Evolutionary conservation across 768 basidiomycete species (phyloP).

Genomic region (Austroboletus eburneus): DNA sequence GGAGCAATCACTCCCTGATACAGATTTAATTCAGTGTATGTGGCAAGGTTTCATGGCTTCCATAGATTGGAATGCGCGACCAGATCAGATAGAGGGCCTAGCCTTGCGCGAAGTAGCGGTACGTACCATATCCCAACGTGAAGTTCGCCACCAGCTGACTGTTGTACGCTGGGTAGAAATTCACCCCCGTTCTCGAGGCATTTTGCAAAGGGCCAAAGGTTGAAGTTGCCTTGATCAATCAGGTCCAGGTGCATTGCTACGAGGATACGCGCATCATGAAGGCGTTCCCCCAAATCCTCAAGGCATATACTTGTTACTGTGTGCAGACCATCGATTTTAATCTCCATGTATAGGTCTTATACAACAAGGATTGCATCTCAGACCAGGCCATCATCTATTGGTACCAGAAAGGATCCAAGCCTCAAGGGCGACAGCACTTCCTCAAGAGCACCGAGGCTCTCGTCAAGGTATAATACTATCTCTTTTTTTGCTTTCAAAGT

Average conservation of each 20-base stretch:
- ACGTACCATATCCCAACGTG: conserved; percentile 26
- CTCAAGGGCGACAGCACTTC: conserved; percentile 94
- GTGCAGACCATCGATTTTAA: conserved; percentile 4
- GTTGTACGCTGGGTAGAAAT: conserved; percentile 52
- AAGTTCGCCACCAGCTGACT: not conserved
- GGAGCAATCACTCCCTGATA: conserved; percentile 78
- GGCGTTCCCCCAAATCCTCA: conserved; percentile 91
- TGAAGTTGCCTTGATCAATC: conserved; percentile 91
- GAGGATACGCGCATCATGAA: conserved; percentile 95
- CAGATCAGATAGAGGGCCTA: conserved; percentile 88
- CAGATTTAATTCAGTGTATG: conserved; percentile 81
- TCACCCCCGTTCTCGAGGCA: conserved; percentile 79
- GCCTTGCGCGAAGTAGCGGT: conserved; percentile 88
- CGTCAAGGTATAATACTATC: conserved; percentile 62
- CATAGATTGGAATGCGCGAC: conserved; percentile 83
- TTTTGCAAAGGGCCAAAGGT: conserved; percentile 89
- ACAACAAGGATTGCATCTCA: conserved; percentile 93
- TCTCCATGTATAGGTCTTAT: conserved; percentile 65
- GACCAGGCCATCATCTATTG: conserved; percentile 98
- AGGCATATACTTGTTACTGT: conserved; percentile 42
- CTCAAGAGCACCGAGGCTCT: conserved; percentile 81
- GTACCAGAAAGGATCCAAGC: conserved; percentile 95
- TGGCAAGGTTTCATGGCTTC: conserved; percentile 90
- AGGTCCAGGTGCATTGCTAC: conserved; percentile 93
- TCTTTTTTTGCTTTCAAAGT: conserved; percentile 5